phyloP scores from a whole-genome alignment of 139 green algal genomes.

The Pseudopediastrum boryanum region DNA sequence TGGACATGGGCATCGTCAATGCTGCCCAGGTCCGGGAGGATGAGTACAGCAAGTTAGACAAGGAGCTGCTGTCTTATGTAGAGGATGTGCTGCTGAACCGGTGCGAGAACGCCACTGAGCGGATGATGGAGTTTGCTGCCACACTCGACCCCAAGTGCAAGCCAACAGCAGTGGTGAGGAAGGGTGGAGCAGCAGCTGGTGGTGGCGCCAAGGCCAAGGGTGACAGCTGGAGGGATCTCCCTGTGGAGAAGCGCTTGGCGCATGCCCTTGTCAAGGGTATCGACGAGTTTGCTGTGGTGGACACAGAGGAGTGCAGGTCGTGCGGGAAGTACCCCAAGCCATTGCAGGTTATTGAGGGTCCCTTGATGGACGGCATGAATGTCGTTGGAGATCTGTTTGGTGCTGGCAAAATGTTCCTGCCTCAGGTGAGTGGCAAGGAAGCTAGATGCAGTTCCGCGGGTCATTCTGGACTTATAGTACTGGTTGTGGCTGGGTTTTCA shows the following conservation, averaged over 20 bases:
- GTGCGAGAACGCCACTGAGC: slow-evolving; percentile 96
- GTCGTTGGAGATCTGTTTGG: slow-evolving; percentile 98
- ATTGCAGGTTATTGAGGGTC: slow-evolving; percentile 96
- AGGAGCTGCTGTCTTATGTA: slow-evolving; percentile 95
- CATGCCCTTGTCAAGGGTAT: slow-evolving; percentile 98
- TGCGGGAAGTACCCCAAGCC: slow-evolving; percentile 79
- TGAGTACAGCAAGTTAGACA: slow-evolving; percentile 97
- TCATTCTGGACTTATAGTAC: too few species aligned
- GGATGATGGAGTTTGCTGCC: slow-evolving; percentile 92
- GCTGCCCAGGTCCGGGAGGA: slow-evolving; percentile 92
- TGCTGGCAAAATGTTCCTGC: slow-evolving; percentile 99
- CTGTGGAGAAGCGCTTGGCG: slow-evolving; percentile 88
- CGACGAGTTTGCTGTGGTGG: slow-evolving; percentile 86
- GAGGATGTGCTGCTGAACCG: slow-evolving; percentile 98
- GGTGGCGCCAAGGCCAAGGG: slow-evolving; percentile 39
- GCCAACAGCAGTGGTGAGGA: slow-evolving; percentile 80
- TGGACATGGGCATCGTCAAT: slow-evolving; percentile 99
- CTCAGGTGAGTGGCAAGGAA: slow-evolving; percentile 60
- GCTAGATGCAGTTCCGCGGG: not conserved
- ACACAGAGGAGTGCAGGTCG: slow-evolving; percentile 92
- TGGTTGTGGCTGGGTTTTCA: too few species aligned
- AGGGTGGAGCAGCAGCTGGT: slow-evolving; percentile 44
- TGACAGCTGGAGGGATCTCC: slow-evolving; percentile 81
- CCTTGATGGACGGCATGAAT: slow-evolving; percentile 99
- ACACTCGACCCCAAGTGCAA: slow-evolving; percentile 94